These are phyloP conservation scores for Ophiostoma himal-ulmi DNA, from an alignment of 2,329 filamentous ascomycete genomes.

Conservation along the genomic window DNA sequence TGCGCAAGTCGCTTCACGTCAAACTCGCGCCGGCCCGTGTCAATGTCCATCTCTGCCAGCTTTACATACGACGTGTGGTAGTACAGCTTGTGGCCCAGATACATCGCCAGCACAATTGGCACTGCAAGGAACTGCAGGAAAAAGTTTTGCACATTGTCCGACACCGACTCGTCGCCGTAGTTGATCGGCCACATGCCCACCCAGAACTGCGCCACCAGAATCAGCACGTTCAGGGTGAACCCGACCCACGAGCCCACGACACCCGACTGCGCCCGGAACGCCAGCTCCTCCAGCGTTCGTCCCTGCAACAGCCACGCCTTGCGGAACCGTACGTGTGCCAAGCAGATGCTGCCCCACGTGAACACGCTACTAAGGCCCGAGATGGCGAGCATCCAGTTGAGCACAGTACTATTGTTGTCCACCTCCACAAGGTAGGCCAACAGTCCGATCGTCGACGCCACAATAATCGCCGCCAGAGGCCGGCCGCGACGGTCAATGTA, in stretches of 20 bases:
- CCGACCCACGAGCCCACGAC: conserved; percentile 75
- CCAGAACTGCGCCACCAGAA: conserved; percentile 84
- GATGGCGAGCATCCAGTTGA: conserved; percentile 74
- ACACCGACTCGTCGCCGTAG: conserved; percentile 41
- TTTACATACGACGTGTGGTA: conserved; percentile 63
- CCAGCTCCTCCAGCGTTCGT: conserved; percentile 67
- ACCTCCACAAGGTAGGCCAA: conserved; percentile 71
- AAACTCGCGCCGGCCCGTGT: conserved; percentile 78
- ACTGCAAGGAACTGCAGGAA: conserved; percentile 68
- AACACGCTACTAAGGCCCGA: conserved; percentile 69
- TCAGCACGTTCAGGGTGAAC: conserved; percentile 65
- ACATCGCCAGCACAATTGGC: conserved; percentile 63
- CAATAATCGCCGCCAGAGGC: conserved; percentile 64
- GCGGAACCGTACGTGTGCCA: conserved; percentile 91
- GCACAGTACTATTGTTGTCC: conserved; percentile 53
- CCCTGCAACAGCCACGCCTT: conserved; percentile 66
- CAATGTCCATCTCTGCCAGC: conserved; percentile 72
- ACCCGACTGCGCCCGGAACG: conserved; percentile 75
- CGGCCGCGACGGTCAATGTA: conserved; percentile 82
- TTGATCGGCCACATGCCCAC: conserved; percentile 71
- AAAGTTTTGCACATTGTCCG: conserved; percentile 56
- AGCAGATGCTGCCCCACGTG: conserved; percentile 78
- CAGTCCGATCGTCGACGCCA: conserved; percentile 64
- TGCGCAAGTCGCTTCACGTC: conserved; percentile 72
- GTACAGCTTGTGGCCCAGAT: conserved; percentile 68